Evolutionary conservation across 1,139 yeast species (phyloP), one percentile per base, ranked within the genome.

Genomic region (Pneumocystis canis): DNA sequence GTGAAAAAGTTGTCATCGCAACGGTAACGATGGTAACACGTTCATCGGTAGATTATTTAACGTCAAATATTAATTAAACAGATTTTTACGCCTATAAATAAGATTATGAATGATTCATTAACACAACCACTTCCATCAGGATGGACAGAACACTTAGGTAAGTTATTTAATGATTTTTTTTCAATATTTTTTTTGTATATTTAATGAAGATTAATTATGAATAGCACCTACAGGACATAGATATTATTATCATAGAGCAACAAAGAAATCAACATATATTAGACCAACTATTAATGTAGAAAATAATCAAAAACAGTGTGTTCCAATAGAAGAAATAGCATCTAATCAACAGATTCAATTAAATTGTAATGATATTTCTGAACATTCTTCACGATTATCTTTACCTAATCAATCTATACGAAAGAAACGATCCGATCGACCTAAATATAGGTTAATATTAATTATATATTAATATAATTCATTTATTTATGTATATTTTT

Each of bases 171-270:
- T n/a, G n/a, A n/a, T n/a, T n/a, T n/a, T n/a, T n/a, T n/a, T n/a
- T n/a, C n/a, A n/a, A n/a, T n/a, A n/a, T 35, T 35, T 35, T 35
- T 35, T n/a, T 35, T 35, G 39, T 3, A 4, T 16, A 35, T 33
- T 5, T 9, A 14, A 5, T 35, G n/a, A 4, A 14, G 1, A 11
- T 11, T 25, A 28, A 47, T 2, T 25, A 60, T 73, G 71, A 63
- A 58, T 69, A n/a, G 73, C 74, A 3, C 75, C 75, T 5, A 64
- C 73, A 25, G 76, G 75, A 4, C 73, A 73, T 62, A 66, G 64
- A 62, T 73, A 70, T 61, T 73, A 71, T 63, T 72, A 71, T 65
- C 69, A 73, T 60, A 64, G 68, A 6, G 58, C 62, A 6, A 71
- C 75, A 6, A 68, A 70, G 41, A 66, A 65, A 63, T 71, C 75